phyloP scores from a whole-genome alignment of 1,284 basidiomycete genomes.

The Ceratobasidium sp. region DNA sequence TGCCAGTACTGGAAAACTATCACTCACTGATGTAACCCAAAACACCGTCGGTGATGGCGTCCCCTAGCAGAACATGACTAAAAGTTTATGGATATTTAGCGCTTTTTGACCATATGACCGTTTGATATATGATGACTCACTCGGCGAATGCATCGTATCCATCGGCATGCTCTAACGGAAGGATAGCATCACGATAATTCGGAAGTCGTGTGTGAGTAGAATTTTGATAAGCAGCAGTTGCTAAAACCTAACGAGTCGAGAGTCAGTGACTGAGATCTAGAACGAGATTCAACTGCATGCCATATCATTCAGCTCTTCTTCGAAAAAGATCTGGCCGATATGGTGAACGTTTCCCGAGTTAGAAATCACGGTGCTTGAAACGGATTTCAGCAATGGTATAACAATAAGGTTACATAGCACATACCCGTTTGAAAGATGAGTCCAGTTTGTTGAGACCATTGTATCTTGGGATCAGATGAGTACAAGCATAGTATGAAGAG shows the following conservation, averaged over 20 bases:
- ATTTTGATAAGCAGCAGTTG: constrained; percentile 52
- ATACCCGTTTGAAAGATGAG: constrained; percentile 55
- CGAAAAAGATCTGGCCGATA: constrained; percentile 75
- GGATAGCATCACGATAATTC: constrained; percentile 54
- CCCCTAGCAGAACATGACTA: constrained; percentile 3
- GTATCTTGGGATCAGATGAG: constrained; percentile 46
- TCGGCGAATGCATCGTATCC: constrained; percentile 53
- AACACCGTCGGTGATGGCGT: constrained; percentile 5
- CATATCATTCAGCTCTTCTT: constrained; percentile 67
- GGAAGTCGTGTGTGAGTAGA: constrained; percentile 52
- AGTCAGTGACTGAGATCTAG: no score
- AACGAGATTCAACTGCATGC: no score
- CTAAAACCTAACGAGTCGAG: constrained; percentile 51
- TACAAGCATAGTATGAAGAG: neutral
- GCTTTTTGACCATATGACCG: neutral
- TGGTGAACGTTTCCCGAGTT: constrained; percentile 64
- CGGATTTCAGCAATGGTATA: no score
- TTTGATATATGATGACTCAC: neutral
- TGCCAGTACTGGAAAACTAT: no score
- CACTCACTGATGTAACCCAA: constrained; percentile 29
- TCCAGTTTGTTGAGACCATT: constrained; percentile 54
- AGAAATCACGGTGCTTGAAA: neutral
- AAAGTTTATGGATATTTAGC: neutral
- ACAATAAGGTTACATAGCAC: constrained; percentile 52
- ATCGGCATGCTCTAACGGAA: constrained; percentile 51